A percentile compares a stretch with the other conserved stretches of the same genome.
These are phyloP conservation scores for Quercus robur DNA, from an alignment of 306 rosid genomes.

Conservation along the genomic window DNA sequence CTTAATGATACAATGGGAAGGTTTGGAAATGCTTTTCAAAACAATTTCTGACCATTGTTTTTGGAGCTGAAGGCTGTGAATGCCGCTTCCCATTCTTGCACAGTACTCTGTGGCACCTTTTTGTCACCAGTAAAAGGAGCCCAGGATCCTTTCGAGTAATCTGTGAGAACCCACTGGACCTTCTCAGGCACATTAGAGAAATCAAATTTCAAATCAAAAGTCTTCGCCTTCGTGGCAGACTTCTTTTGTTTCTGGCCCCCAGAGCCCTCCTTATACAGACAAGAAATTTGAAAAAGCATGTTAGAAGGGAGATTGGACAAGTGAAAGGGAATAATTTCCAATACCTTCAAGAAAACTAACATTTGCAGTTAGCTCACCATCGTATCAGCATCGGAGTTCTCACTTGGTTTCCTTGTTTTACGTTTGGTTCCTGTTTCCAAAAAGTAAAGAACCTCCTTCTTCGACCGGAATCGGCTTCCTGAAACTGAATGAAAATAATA, in stretches of 20 bases:
- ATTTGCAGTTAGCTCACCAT: constrained; percentile 28
- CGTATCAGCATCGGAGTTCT: constrained; percentile 14
- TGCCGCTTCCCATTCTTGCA: constrained; percentile 45
- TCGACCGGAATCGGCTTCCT: constrained; percentile 51
- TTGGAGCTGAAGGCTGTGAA: constrained; percentile 28
- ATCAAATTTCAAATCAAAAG: constrained; percentile 33
- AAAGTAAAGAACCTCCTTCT: constrained; percentile 52
- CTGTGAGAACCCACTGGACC: constrained; percentile 57
- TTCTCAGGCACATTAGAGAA: constrained; percentile 41
- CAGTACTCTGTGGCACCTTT: constrained; percentile 30
- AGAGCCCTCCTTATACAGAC: constrained; percentile 23
- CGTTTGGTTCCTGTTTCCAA: constrained; percentile 40
- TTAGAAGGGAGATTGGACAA: not conserved
- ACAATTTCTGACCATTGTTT: constrained; percentile 7
- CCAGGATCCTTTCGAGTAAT: constrained; percentile 37
- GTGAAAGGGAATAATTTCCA: not conserved
- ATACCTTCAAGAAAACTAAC: not conserved
- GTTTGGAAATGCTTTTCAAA: not conserved
- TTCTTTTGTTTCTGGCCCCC: constrained; percentile 32
- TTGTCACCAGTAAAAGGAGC: constrained; percentile 36
- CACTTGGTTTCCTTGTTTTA: constrained; percentile 31
- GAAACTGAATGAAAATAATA: constrained; percentile 51
- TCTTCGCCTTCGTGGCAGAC: constrained; percentile 21
- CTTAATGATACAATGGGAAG: not conserved
- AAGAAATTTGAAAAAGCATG: not conserved